A percentile compares a stretch with the other conserved stretches of the same genome.
phyloP scores from a whole-genome alignment of 495 filamentous ascomycete species.

The Penicillium daleae region DNA sequence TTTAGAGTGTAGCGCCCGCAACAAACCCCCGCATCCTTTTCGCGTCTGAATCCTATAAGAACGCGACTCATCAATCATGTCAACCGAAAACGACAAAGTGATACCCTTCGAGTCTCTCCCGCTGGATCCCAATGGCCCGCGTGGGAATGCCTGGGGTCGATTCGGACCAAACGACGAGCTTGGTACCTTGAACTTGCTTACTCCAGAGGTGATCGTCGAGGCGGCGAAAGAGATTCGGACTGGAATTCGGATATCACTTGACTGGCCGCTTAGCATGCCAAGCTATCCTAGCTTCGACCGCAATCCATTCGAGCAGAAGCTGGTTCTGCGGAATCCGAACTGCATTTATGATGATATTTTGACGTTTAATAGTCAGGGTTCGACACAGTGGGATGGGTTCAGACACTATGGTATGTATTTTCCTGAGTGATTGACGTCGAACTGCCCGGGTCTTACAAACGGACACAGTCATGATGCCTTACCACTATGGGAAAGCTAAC shows the following conservation, averaged over 20 bases:
- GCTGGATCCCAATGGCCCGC: conserved; percentile 49
- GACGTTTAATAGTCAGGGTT: conserved; percentile 54
- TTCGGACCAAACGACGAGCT: conserved; percentile 53
- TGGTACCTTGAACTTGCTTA: conserved; percentile 57
- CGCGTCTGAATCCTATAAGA: not conserved
- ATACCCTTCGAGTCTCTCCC: conserved; percentile 50
- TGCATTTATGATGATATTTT: conserved; percentile 59
- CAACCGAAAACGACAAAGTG: not conserved
- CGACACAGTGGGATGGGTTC: conserved; percentile 58
- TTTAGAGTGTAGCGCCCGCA: conserved; percentile 3
- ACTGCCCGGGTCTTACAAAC: too few species aligned
- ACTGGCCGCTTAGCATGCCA: conserved; percentile 51
- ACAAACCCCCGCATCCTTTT: not conserved
- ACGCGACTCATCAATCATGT: conserved; percentile 9
- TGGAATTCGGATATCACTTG: conserved; percentile 53
- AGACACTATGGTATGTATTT: conserved; percentile 44
- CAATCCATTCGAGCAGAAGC: conserved; percentile 41
- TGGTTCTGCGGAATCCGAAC: conserved; percentile 36
- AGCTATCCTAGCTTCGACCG: conserved; percentile 41
- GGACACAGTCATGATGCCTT: too few species aligned
- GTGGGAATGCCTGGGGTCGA: conserved; percentile 57
- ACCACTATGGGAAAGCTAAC: too few species aligned
- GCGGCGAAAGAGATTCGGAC: conserved; percentile 56
- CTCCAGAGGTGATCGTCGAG: conserved; percentile 49
- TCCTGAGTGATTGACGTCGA: not conserved